Conservation (phyloP, 164 flowering plant genomes). For the Annona squamosa region DNA sequence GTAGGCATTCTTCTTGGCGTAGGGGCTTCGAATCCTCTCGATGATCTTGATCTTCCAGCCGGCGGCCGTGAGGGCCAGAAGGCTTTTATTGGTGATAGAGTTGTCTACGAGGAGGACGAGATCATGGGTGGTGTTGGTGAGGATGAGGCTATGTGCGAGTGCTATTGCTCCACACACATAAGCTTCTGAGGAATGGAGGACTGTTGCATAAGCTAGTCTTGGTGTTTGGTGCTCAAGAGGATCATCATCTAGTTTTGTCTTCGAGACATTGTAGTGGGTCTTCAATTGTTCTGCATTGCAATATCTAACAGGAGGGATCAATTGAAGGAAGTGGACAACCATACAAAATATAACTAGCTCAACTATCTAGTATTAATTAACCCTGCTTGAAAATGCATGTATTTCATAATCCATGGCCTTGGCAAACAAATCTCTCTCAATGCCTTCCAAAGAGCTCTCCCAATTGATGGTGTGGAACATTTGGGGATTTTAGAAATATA, state of each 20-base stretch:
- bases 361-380: no score
- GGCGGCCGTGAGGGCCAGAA: slow-evolving; percentile 38
- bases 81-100: slow-evolving; percentile 29
- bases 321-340: not conserved
- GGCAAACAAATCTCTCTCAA: no score
- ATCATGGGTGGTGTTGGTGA: slow-evolving; percentile 48
- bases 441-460: no score
- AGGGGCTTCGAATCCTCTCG: slow-evolving; percentile 50
- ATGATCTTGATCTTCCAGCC: slow-evolving; percentile 75
- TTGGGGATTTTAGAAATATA: no score
- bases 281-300: slow-evolving; percentile 20
- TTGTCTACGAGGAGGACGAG: slow-evolving; percentile 69
- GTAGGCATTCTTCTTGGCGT: slow-evolving; percentile 45
- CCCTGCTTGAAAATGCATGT: no score
- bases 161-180: slow-evolving; percentile 85
- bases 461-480: no score
- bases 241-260: not conserved
- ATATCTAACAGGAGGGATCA: not conserved
- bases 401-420: no score
- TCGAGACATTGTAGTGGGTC: slow-evolving; percentile 10
- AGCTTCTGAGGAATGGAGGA: slow-evolving; percentile 73
- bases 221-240: slow-evolving; percentile 2
- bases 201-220: slow-evolving; percentile 69
- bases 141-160: slow-evolving; percentile 69
- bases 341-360: not conserved